phyloP scores from a whole-genome alignment of 257 asterid genomes.

The Nicotiana tomentosiformis region DNA sequence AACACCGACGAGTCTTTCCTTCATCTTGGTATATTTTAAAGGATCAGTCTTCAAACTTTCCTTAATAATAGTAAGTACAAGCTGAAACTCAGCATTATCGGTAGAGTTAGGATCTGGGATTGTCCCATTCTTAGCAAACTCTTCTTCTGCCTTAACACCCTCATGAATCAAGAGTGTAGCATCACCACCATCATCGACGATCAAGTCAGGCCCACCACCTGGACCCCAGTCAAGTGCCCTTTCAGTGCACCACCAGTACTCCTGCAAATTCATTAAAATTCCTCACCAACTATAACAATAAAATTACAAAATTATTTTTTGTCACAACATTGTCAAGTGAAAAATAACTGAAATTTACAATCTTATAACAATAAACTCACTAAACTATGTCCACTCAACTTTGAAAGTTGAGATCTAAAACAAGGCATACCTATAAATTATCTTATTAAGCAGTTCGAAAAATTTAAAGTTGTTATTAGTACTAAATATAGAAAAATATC shows the following conservation, averaged over 20 bases:
- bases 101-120: conserved; percentile 73
- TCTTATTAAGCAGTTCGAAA: too few species aligned
- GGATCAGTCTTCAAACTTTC: conserved; percentile 74
- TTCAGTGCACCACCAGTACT: conserved; percentile 98
- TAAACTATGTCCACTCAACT: too few species aligned
- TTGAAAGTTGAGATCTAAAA: too few species aligned
- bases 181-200: conserved; percentile 91
- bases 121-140: conserved; percentile 45
- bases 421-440: too few species aligned
- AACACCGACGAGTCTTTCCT: conserved; percentile 79
- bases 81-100: conserved; percentile 75
- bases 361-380: background rate
- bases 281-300: background rate
- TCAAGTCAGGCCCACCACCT: conserved; percentile 74
- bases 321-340: too few species aligned
- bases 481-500: too few species aligned
- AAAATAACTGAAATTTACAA: too few species aligned
- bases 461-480: too few species aligned
- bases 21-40: conserved; percentile 59
- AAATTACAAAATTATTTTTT: background rate
- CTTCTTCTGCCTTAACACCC: conserved; percentile 88
- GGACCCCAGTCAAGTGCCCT: conserved; percentile 89
- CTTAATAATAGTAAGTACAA: conserved; percentile 53
- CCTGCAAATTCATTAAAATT: conserved; percentile 24
- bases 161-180: conserved; percentile 77